These are phyloP conservation scores for Botrytis paeoniae DNA, from an alignment of 2,329 filamentous ascomycete genomes.

Conservation along the genomic window DNA sequence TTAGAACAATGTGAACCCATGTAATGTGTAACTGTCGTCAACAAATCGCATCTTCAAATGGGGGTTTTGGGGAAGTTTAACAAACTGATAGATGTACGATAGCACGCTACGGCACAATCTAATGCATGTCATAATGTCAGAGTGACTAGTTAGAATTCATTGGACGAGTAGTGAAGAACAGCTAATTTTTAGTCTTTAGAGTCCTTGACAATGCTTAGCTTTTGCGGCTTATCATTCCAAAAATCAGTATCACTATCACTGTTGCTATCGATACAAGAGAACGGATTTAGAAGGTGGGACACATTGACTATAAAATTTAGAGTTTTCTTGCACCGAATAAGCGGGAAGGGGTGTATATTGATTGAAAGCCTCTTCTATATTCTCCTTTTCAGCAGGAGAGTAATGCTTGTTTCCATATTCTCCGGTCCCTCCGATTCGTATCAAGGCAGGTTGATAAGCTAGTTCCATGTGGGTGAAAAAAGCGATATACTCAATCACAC, in stretches of 20 bases:
- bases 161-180: neutral
- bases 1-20: neutral
- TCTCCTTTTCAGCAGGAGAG: neutral
- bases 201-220: neutral
- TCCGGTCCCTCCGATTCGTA: neutral
- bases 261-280: neutral
- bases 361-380: neutral
- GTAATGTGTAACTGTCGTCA: neutral
- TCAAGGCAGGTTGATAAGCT: neutral
- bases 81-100: neutral
- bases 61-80: neutral
- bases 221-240: neutral
- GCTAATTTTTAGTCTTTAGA: neutral
- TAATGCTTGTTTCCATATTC: neutral
- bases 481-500: neutral
- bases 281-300: neutral
- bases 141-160: neutral
- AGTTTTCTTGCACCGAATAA: neutral
- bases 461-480: neutral
- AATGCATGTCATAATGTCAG: constrained; percentile 1
- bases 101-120: neutral
- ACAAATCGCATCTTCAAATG: constrained; percentile 7
- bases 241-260: neutral
- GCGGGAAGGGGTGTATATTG: neutral
- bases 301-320: neutral